Evolutionary conservation across 768 basidiomycete species (phyloP), one percentile per base, ranked within the genome.

Genomic region (Boletus edulis): DNA sequence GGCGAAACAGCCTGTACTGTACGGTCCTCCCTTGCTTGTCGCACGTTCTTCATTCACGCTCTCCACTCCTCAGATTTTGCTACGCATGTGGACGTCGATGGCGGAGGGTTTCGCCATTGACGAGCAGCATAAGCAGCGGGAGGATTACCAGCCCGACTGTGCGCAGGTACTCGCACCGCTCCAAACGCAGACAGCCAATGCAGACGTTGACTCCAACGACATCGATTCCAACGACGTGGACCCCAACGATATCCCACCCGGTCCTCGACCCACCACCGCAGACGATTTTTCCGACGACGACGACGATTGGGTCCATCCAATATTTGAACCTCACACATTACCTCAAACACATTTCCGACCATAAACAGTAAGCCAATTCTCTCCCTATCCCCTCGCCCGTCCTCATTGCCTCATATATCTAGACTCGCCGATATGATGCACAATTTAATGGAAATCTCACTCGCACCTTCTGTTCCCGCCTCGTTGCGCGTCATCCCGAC

Each of bases 381-480:
- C 5, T 58, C 1, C 38, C 14, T 31, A 9, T 57, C n/a, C 43
- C 49, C 49, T 10, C 8, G 22, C 17, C 15, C 20, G 41, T 47
- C 13, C 46, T 54, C 55, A 61, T 41, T 41, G 38, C 20, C 38
- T 27, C 5, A 47, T 29, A 29, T 54, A 70, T 20, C n/a, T 62
- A 98, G 95, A 56, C 81, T 98, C 6, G 93, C 91, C 0, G 95
- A 98, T 61, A 81, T 84, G 55, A 92, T 96, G 62, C 93, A 94
- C 71, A 87, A 90, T 56, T 82, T 99, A 27, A 81, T 99, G 50
- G 81, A 85, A 38, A 83, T 96, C 1, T 91, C 94, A 0, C 81
- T 92, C 38, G 86, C 94, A 3, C 92, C 94, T 1, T 83, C 83
- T 11, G 87, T 96, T 0, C 96, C 97, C 0, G 85, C 90, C 0